Base-by-base conservation (phyloP, 352 stramenopile species). In the Phytophthora tentaculata region DNA sequence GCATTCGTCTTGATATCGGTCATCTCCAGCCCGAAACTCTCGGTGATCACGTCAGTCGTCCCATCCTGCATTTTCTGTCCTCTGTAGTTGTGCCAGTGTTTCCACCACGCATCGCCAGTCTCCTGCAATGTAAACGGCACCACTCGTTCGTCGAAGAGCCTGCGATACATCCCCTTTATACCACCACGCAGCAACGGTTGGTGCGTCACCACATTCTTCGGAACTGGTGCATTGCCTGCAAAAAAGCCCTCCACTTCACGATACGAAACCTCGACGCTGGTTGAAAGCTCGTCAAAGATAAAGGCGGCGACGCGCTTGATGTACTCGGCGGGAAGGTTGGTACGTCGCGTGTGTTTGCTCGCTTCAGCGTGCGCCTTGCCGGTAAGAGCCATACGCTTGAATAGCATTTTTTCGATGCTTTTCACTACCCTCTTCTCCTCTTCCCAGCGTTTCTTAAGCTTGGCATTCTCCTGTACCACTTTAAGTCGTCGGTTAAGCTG, bases 21-120 rank as follows among this genome's bases (percentile, higher is more conserved):
- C 59, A 88, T 68, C 60, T 89, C 80, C 17, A 89, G 23, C 14
- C 80, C 76, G 64, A 81, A 84, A 51, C 78, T 76, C 59, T 91
- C 80, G 5, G 83, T 61, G 17, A 88, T 71, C 22, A 80, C 80
- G 52, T 91, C 73, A 28, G 79, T 59, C 3, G 71, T 78, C 16
- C 37, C 37, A 13, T 64, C 60, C 28, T 65, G 51, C 5, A 67
- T 53, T n/a, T 65, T 29, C 8, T 65, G 55, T 3, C 67, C 66
- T 51, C 57, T 68, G 44, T 72, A 76, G 20, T 67, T 70, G 35
- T 73, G 52, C 61, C 61, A 74, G 61, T 69, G 22, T 14, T 64
- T 47, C 77, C 77, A 86, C 69, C 76, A 79, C 7, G 77, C 74
- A 23, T 74, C 68, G 3, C 72, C 69, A 10, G 71, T 78, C 12